phyloP scores from a whole-genome alignment of 169 alveolate genomes.

The Theileria luwenshuni region DNA sequence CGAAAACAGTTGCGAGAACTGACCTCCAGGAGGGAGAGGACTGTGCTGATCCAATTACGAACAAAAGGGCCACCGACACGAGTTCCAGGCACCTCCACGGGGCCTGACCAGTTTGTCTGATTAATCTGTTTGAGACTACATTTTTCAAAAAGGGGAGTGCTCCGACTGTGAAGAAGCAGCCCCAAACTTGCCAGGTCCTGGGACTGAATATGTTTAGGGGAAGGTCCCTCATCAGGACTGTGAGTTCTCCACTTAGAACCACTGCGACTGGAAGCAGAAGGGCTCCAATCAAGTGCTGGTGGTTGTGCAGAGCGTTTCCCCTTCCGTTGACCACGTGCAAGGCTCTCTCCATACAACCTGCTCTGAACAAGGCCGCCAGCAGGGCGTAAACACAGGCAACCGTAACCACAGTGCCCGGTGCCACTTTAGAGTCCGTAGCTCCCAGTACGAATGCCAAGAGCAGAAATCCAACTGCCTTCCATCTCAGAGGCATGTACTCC shows the following conservation, averaged over 20 bases:
- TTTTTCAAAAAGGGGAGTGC: conserved; percentile 90
- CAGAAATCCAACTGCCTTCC: conserved; percentile 86
- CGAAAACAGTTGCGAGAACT: conserved; percentile 53
- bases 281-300: conserved; percentile 89
- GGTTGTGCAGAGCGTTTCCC: conserved; percentile 90
- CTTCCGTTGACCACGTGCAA: conserved; percentile 89
- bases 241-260: conserved; percentile 81
- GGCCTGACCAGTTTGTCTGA: conserved; percentile 91
- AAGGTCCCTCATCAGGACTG: conserved; percentile 68
- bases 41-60: conserved; percentile 83
- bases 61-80: conserved; percentile 85
- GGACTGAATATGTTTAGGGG: conserved; percentile 77
- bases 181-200: conserved; percentile 89
- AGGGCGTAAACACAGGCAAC: conserved; percentile 87
- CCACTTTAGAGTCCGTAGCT: conserved; percentile 86
- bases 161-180: conserved; percentile 90
- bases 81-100: conserved; percentile 92
- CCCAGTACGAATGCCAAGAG: conserved; percentile 87
- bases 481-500: conserved; percentile 88
- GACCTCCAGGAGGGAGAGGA: conserved; percentile 67
- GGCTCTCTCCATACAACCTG: conserved; percentile 89
- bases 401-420: conserved; percentile 86
- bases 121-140: conserved; percentile 88
- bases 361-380: conserved; percentile 89
- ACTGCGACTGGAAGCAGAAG: conserved; percentile 82